Conservation (phyloP, 2,329 filamentous ascomycete species). For the Talaromyces verruculosus region DNA sequence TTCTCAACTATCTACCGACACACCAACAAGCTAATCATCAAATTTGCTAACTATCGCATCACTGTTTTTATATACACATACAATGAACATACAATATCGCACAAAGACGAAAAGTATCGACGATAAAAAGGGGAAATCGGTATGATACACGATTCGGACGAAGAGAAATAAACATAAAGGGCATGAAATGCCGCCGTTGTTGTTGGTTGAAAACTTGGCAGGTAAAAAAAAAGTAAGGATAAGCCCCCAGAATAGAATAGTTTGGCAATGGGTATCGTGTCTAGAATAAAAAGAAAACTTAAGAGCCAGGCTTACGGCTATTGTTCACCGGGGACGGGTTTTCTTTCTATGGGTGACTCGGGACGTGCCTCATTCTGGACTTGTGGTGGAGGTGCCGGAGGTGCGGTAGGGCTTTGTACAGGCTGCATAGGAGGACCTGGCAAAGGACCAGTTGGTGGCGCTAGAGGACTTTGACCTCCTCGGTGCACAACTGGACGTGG, state of each 20-base stretch:
- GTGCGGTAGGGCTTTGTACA: slow-evolving; percentile 24
- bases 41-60: neutral
- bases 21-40: slow-evolving; percentile 9
- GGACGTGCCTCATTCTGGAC: slow-evolving; percentile 30
- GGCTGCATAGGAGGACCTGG: slow-evolving; percentile 22
- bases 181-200: neutral
- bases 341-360: slow-evolving; percentile 52
- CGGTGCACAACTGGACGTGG: slow-evolving; percentile 21
- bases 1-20: neutral
- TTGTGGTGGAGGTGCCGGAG: slow-evolving; percentile 49
- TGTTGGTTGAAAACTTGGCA: neutral
- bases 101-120: slow-evolving; percentile 1
- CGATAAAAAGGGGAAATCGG: neutral
- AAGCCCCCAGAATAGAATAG: neutral
- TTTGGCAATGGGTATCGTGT: slow-evolving; percentile 14
- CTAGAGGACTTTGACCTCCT: slow-evolving; percentile 31
- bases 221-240: neutral
- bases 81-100: slow-evolving; percentile 9
- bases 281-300: slow-evolving; percentile 8
- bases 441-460: slow-evolving; percentile 22
- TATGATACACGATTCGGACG: neutral
- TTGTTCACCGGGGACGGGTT: slow-evolving; percentile 58
- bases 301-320: slow-evolving; percentile 11
- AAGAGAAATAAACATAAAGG: neutral
- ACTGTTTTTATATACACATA: slow-evolving; percentile 10